Conservation (phyloP, 2,329 filamentous ascomycete genomes). For the Aspergillaceae sp. region DNA sequence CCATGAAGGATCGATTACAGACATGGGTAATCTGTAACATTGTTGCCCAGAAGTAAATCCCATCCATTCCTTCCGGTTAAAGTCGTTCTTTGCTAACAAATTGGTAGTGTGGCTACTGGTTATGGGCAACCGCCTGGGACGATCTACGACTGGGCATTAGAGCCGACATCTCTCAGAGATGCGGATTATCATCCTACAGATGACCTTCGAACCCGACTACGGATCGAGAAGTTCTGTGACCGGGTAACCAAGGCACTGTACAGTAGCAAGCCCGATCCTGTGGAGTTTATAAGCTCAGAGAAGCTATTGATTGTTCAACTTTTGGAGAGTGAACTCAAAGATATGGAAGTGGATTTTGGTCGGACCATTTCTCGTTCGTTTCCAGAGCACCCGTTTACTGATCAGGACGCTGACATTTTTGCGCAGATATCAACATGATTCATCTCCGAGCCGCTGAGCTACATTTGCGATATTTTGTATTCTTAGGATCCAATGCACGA, state of each 20-base stretch:
- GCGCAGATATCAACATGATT: conserved; percentile 36
- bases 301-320: conserved; percentile 37
- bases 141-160: conserved; percentile 50
- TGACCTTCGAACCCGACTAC: conserved; percentile 43
- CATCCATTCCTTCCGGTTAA: neutral
- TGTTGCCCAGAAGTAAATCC: conserved; percentile 53
- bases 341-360: conserved; percentile 46
- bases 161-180: conserved; percentile 35
- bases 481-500: conserved; percentile 36
- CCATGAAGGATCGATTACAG: conserved; percentile 53
- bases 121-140: conserved; percentile 57
- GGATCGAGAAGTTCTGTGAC: conserved; percentile 51
- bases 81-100: conserved; percentile 8
- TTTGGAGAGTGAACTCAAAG: conserved; percentile 37
- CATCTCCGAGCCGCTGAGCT: conserved; percentile 39
- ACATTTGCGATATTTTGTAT: conserved; percentile 39
- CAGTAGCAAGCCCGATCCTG: conserved; percentile 46
- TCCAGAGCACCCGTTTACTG: no score
- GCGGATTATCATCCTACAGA: conserved; percentile 41
- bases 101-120: conserved; percentile 49
- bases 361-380: conserved; percentile 26
- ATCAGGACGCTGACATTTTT: no score
- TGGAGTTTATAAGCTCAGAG: conserved; percentile 38
- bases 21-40: conserved; percentile 61
- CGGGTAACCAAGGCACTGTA: conserved; percentile 50